Percentiles rank a stretch among this genome's conserved stretches.
Evolutionary conservation across 2,329 filamentous ascomycete genomes (phyloP).

Genomic region (Alternaria conjuncta): DNA sequence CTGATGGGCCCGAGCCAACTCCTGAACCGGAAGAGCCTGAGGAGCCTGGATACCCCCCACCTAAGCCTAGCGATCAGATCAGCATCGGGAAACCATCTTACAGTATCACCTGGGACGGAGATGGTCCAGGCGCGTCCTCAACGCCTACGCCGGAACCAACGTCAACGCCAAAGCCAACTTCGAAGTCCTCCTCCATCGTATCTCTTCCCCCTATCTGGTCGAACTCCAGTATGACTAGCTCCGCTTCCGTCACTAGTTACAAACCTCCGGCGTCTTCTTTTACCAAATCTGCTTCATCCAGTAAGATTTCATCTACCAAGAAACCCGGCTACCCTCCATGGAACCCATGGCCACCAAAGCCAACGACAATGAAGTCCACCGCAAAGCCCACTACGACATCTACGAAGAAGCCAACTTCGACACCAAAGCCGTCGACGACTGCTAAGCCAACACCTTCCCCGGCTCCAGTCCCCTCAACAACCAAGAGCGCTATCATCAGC

Average conservation of each 20-base stretch:
- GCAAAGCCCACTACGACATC: conserved; percentile 4
- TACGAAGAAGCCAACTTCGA: conserved; percentile 1
- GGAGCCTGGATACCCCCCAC: conserved; percentile 6
- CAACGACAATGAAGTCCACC: conserved; percentile 5
- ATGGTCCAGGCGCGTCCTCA: conserved; percentile 3
- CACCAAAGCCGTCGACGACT: background rate
- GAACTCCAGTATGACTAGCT: conserved; percentile 1
- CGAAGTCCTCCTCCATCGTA: background rate
- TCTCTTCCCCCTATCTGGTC: background rate
- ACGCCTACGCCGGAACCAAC: conserved; percentile 1
- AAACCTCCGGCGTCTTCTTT: background rate
- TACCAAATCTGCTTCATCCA: background rate
- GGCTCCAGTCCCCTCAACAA: conserved; percentile 5
- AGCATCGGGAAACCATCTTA: conserved; percentile 9
- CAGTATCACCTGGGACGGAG: conserved; percentile 12
- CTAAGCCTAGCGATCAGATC: conserved; percentile 10
- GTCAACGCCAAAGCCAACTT: conserved; percentile 9
- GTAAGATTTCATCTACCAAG: conserved; percentile 13
- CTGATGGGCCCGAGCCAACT: conserved; percentile 5
- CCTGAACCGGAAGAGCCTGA: conserved; percentile 10
- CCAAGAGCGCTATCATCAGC: conserved; percentile 11
- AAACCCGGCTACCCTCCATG: conserved; percentile 16
- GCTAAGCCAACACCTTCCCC: conserved; percentile 7
- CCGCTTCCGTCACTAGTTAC: background rate
- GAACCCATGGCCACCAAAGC: conserved; percentile 13